These are phyloP conservation scores for Marchantia polymorpha DNA, from an alignment of 225 moss, liverwort and hornwort species.

Conservation along the genomic window DNA sequence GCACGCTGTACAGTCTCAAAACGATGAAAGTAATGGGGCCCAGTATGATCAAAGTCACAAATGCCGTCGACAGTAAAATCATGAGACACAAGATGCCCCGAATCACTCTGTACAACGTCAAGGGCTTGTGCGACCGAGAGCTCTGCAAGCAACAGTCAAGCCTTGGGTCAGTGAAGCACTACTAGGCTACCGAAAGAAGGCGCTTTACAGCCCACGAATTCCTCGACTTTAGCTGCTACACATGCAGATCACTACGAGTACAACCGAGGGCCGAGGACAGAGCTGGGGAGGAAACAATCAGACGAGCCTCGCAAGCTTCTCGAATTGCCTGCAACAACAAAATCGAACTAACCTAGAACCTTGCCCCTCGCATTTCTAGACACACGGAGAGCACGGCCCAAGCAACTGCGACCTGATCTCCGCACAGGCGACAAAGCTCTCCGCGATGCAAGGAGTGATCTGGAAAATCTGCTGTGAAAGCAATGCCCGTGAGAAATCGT, in stretches of 20 bases:
- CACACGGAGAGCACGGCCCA: not conserved
- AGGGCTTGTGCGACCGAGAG: conserved; percentile 56
- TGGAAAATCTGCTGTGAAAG: not conserved
- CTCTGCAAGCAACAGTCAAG: conserved; percentile 26
- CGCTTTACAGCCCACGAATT: not conserved
- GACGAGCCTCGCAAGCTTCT: not conserved
- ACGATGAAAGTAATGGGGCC: conserved; percentile 50
- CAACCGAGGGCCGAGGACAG: not conserved
- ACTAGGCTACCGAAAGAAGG: not conserved
- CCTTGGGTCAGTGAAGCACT: conserved; percentile 1
- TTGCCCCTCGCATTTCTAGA: not conserved
- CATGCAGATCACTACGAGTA: not conserved
- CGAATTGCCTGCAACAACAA: not conserved
- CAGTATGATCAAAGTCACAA: conserved; percentile 52
- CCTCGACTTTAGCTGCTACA: not conserved
- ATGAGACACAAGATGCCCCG: conserved; percentile 74
- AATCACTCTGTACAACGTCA: conserved; percentile 71
- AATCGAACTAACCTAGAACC: not conserved
- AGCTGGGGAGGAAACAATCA: not conserved
- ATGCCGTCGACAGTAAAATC: conserved; percentile 66
- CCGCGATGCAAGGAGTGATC: not conserved
- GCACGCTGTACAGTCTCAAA: conserved; percentile 61
- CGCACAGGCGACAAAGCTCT: not conserved
- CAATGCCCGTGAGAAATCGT: not conserved
- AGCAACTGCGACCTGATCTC: not conserved